Base-by-base conservation (phyloP, 495 filamentous ascomycete genomes). In the Aspergillus cavernicola region DNA sequence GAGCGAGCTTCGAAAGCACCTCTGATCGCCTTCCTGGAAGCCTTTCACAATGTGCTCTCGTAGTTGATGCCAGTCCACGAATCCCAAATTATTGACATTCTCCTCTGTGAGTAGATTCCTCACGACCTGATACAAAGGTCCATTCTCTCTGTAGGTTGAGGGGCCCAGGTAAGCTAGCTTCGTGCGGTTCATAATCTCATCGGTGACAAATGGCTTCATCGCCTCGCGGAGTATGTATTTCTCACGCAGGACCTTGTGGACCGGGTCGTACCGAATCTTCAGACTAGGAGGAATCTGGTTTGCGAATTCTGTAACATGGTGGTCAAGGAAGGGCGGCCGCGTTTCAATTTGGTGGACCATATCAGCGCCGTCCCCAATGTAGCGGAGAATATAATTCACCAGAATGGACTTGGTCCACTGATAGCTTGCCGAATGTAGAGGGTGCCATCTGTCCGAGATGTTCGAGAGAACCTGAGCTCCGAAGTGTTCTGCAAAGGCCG, bases 171-270 rank as follows among this genome's bases (percentile, higher is more conserved):
- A 80, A 2, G 74, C 69, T 40, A 78, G 66, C 63, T 80, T 80
- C 52, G 53, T 67, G 11, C 74, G 58, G 33, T 65, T 61, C 52
- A 76, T 78, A 9, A 81, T 53, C 60, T 82, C 77, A 20, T 75
- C 59, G 0, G 77, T 80, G 36, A 82, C 63, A 50, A 72, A 81
- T 2, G 76, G 76, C 54, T 61, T 65, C 41, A 57, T 64, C 0
- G 79, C 79, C 46, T 80, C 70, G 3, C 74, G 69, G 20, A 81
- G 65, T 44, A 80, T 73, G 61, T 72, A 77, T 49, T 80, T 81
- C 60, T 79, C 75, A 7, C 59, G 56, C 33, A 75, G 66, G 2
- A 18, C 44, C 24, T 37, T 54, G 22, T 35, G 57, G 45, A 9
- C 49, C 0, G 70, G 62, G 42, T 66, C 59, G 55, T 68, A 79